Evolutionary conservation across 768 basidiomycete genomes (phyloP).

Genomic region (Russula griseocarnosa): DNA sequence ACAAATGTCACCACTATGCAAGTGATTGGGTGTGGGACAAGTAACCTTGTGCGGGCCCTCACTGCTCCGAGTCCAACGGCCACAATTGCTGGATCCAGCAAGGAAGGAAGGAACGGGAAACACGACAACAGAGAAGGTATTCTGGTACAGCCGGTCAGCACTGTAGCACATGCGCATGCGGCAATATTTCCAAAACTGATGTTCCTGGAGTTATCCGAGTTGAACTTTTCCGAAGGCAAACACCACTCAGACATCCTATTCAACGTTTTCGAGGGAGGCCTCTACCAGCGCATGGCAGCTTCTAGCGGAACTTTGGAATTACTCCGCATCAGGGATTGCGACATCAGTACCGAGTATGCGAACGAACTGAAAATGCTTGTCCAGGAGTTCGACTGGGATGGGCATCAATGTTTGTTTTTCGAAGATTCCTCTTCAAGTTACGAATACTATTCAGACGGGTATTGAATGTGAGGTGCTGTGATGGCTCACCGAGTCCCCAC

Average conservation of each 20-base stretch:
- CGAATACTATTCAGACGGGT: not conserved
- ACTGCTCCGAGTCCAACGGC: not conserved
- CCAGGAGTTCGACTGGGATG: not conserved
- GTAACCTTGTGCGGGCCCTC: conserved; percentile 4
- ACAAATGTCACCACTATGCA: conserved; percentile 7
- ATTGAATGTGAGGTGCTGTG: too few relatives aligned
- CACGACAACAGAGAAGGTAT: not conserved
- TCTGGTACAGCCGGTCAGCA: not conserved
- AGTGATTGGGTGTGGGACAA: conserved; percentile 1
- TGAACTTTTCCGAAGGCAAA: not conserved
- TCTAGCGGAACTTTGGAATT: not conserved
- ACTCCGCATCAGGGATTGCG: conserved; percentile 1
- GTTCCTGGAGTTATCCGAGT: not conserved
- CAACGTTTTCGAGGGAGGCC: not conserved
- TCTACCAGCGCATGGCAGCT: not conserved
- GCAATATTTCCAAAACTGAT: conserved; percentile 5
- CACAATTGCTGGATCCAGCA: not conserved
- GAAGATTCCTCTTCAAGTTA: too few relatives aligned
- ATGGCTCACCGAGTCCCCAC: too few relatives aligned
- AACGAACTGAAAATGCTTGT: too few relatives aligned
- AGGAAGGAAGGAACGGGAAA: not conserved
- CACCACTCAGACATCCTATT: not conserved
- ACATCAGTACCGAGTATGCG: not conserved
- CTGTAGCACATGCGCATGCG: not conserved
- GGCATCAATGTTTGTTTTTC: not conserved